Base-by-base conservation (phyloP, 2,329 filamentous ascomycete genomes). In the Cladophialophora immunda region DNA sequence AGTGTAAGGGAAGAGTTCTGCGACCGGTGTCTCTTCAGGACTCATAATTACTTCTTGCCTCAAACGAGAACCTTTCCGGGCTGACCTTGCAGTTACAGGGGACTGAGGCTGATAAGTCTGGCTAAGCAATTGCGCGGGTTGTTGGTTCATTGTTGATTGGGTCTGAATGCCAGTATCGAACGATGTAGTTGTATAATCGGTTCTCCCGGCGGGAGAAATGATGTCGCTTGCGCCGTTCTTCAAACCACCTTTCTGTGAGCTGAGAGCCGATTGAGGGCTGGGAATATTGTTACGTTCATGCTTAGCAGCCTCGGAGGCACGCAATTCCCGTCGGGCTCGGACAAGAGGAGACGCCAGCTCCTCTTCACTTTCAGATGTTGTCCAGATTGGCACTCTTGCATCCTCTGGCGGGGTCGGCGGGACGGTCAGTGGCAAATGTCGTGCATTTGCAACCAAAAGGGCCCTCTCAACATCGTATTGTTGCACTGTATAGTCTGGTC, bases 401-500 rank as follows among this genome's bases (percentile, higher is more conserved):
- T 91, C 94, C 47, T 94, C 92, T 1, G 93, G 92, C 13, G 93
- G 92, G 0, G 91, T 74, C 4, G 68, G 93, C 0, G 93, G 91
- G 32, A 93, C 92, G 15, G 93, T 85, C 68, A 91, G 89, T 25
- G 93, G 92, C 34, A 90, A 87, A 77, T 97, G 94, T 74, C 97
- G 94, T 13, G 95, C 90, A 76, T 93, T 94, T 68, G 90, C 90
- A 30, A 97, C 92, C 82, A 97, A 88, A 13, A 92, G 87, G 7
- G 90, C 89, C 8, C 92, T 92, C 74, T 96, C 97, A 52, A 98
- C 84, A 76, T 98, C 94, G 76, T 97, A 98, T 77, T 99, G 95
- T 78, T 98, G 94, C 2, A 97, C 90, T 2, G 92, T 95, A 75
- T 94, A 90, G 73, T 94, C 93, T 47, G 90, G 89, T 1, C 94